Base-by-base conservation (phyloP, 2,329 filamentous ascomycete species). In the Elsinoe australis region DNA sequence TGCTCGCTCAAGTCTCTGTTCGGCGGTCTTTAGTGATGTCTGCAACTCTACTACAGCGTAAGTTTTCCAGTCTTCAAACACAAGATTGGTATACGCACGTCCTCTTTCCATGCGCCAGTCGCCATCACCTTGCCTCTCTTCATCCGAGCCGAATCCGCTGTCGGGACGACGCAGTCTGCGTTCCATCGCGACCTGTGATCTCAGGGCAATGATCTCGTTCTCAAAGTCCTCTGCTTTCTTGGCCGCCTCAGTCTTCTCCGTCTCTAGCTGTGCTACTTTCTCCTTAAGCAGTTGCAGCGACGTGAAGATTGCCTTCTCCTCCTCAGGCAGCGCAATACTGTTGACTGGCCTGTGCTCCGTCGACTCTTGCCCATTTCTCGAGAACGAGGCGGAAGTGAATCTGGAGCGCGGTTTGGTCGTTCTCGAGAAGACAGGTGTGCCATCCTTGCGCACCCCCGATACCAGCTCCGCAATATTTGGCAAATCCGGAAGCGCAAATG, bases 281-380 rank as follows among this genome's bases (percentile, higher is more conserved):
- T 79, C 76, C 54, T 79, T 72, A 8, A 81, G 62, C 14, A 77
- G 63, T 46, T 78, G 71, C 12, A 82, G 64, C 8, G 76, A 77
- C n/a, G 75, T 69, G 56, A 79, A 79, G 39, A 83, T 72, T 2
- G 73, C 74, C 59, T 82, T 79, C 53, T 82, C 79, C 41, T 82
- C 78, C 9, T 75, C 70, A 0, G 78, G 78, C 36, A 81, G 69
- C 0, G 75, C 70, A 8, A 80, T 66, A 9, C 71, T 68, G 29
- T 78, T 71, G 15, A 82, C 62, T 0, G 71, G 68, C 9, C 68
- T 59, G 55, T 79, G 68, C 15, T 59, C 57, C 19, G 64, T 61
- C 57, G 56, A 14, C 44, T 41, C 24, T 46, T 29, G 32, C 47
- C 29, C 18, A 14, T 17, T 15, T 12, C 31, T 32, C 57, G 53